phyloP scores from a whole-genome alignment of 345 rosid genomes.

The Lepidium africanum region DNA sequence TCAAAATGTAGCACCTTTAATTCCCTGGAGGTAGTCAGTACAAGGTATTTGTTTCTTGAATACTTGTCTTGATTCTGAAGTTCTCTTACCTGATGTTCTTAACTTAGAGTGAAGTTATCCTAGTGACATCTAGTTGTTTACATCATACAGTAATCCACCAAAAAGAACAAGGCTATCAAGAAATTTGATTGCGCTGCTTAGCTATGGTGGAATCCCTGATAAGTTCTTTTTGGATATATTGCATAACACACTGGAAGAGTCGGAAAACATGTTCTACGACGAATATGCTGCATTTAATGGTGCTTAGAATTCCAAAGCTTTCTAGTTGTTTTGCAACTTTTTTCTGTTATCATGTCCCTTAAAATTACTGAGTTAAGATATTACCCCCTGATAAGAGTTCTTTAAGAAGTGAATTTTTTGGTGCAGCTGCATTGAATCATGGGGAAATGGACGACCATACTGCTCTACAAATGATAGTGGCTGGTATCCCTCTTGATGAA shows the following conservation, averaged over 20 bases:
- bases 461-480: conserved; percentile 46
- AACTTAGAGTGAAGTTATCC: neutral
- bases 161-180: conserved; percentile 39
- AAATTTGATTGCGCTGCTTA: conserved; percentile 55
- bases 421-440: conserved; percentile 41
- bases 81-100: neutral
- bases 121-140: conserved; percentile 1
- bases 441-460: conserved; percentile 46
- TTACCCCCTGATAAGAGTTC: neutral
- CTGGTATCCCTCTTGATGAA: conserved; percentile 69
- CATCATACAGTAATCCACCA: conserved; percentile 48
- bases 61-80: neutral
- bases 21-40: conserved; percentile 59
- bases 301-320: conserved; percentile 8
- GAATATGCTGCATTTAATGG: conserved; percentile 51
- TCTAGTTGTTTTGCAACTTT: neutral
- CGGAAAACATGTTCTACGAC: conserved; percentile 30
- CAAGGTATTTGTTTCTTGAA: conserved; percentile 40
- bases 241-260: conserved; percentile 45
- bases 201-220: conserved; percentile 73
- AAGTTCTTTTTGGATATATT: conserved; percentile 44
- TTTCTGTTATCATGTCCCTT: neutral
- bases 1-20: conserved; percentile 23
- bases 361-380: neutral
- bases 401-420: neutral